These are phyloP conservation scores for Fusarium piperis DNA, from an alignment of 2,329 filamentous ascomycete genomes.

Conservation along the genomic window DNA sequence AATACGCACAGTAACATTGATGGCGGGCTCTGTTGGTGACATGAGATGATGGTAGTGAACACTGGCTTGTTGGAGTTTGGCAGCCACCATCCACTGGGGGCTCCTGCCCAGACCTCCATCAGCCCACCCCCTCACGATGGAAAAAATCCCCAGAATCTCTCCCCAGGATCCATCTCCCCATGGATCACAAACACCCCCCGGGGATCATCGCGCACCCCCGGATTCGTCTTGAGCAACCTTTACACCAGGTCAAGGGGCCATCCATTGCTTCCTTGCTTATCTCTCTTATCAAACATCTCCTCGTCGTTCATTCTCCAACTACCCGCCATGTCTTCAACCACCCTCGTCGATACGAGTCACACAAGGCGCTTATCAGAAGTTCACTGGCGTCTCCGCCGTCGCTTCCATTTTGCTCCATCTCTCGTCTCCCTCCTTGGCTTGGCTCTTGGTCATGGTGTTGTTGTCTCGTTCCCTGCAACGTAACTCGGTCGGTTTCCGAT, in stretches of 20 bases:
- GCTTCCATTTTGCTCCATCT: background rate
- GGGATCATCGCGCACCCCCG: conserved; percentile 22
- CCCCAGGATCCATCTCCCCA: conserved; percentile 18
- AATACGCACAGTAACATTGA: background rate
- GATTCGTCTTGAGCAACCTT: conserved; percentile 7
- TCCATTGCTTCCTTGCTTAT: conserved; percentile 12
- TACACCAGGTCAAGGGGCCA: background rate
- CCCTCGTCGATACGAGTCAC: conserved; percentile 11
- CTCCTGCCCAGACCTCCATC: conserved; percentile 1
- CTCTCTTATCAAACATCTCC: conserved; percentile 21
- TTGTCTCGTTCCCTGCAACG: conserved; percentile 11
- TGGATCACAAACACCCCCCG: conserved; percentile 14
- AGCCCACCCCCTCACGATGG: conserved; percentile 19
- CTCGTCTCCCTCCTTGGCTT: conserved; percentile 1
- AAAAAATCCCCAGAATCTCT: conserved; percentile 19
- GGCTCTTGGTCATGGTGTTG: background rate
- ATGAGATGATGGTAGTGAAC: background rate
- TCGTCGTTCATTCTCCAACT: conserved; percentile 13
- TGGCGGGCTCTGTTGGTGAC: background rate
- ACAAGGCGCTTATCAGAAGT: conserved; percentile 28
- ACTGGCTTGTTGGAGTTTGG: background rate
- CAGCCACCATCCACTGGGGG: conserved; percentile 20
- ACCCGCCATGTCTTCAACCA: conserved; percentile 17
- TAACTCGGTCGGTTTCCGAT: conserved; percentile 38
- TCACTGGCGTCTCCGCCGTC: conserved; percentile 6